Evolutionary conservation across 2,329 filamentous ascomycete genomes (phyloP).

Genomic region (Nemania serpens): DNA sequence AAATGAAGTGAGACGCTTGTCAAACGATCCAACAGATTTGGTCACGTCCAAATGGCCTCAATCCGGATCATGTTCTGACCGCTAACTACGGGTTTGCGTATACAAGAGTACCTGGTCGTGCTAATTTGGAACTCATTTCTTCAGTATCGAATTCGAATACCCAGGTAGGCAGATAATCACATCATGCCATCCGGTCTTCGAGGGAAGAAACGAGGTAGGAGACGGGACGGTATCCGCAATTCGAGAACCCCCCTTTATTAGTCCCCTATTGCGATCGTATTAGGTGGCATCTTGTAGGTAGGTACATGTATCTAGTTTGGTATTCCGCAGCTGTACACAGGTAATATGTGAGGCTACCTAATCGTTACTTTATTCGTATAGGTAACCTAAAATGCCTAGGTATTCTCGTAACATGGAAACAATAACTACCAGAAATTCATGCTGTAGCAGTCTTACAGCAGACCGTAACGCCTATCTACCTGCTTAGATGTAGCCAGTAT

Average conservation of each 20-base stretch:
- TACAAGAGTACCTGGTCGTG: neutral
- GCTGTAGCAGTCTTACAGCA: too few relatives aligned
- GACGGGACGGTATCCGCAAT: neutral
- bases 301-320: too few relatives aligned
- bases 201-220: neutral
- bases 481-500: too few relatives aligned
- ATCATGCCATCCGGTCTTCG: neutral
- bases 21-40: constrained; percentile 15
- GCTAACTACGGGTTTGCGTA: constrained; percentile 12
- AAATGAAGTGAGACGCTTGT: constrained; percentile 30
- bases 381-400: too few relatives aligned
- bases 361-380: too few relatives aligned
- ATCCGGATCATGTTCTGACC: constrained; percentile 7
- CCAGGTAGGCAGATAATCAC: neutral
- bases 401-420: too few relatives aligned
- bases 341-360: too few relatives aligned
- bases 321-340: too few relatives aligned
- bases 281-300: too few relatives aligned
- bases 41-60: constrained; percentile 1
- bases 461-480: too few relatives aligned
- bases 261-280: neutral
- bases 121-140: neutral
- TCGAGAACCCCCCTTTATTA: constrained; percentile 7
- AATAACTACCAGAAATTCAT: too few relatives aligned
- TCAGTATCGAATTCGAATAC: neutral